Evolutionary conservation across 352 stramenopile species (phyloP).

Genomic region (Aphanomyces euteiches): DNA sequence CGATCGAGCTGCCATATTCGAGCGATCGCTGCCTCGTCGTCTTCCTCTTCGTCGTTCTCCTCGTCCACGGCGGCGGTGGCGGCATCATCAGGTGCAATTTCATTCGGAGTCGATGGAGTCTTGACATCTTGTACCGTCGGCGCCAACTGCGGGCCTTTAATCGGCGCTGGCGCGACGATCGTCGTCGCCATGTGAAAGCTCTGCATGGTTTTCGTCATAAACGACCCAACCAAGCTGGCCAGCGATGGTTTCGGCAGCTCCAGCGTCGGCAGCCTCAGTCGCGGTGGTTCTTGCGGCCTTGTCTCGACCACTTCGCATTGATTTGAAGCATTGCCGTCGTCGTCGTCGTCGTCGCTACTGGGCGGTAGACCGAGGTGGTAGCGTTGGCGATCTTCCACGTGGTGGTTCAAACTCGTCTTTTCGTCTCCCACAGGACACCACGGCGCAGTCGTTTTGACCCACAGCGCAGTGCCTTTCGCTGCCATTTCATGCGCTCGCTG

Average conservation of each 20-base stretch:
- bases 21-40: not conserved
- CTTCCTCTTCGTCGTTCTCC: not conserved
- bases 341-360: not conserved
- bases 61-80: not conserved
- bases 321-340: not conserved
- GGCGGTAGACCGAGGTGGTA: not conserved
- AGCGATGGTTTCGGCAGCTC: not conserved
- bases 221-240: slow-evolving; percentile 15
- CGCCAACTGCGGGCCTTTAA: not conserved
- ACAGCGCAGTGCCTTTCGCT: not conserved
- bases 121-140: not conserved
- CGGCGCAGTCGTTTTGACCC: not conserved
- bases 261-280: not conserved
- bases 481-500: not conserved
- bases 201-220: slow-evolving; percentile 21
- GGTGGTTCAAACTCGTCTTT: not conserved
- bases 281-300: not conserved
- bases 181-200: slow-evolving; percentile 17
- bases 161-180: not conserved
- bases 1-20: slow-evolving; percentile 24
- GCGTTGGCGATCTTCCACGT: slow-evolving; percentile 14
- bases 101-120: not conserved
- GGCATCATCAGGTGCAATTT: not conserved
- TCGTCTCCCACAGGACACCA: slow-evolving; percentile 15
- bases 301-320: not conserved